Conservation (phyloP, 768 basidiomycete species). For the Trametes meyenii region DNA sequence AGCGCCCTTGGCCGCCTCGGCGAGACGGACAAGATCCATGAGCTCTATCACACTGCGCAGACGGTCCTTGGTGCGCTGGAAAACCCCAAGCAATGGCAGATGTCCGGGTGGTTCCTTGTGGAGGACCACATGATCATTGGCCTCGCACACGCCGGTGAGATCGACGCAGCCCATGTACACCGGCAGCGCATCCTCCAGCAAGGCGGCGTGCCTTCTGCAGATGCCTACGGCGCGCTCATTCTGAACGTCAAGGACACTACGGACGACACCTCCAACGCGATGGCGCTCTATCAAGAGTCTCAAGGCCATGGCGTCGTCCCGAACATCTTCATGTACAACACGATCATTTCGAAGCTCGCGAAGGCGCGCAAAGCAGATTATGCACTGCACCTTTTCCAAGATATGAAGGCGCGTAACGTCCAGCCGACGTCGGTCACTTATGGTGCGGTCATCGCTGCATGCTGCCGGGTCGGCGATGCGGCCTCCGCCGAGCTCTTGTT, state of each 20-base stretch:
- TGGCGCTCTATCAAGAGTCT: slow-evolving; percentile 82
- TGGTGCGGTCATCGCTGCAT: slow-evolving; percentile 91
- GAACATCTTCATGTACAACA: slow-evolving; percentile 93
- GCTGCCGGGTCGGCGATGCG: slow-evolving; percentile 90
- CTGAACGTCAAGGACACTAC: slow-evolving; percentile 90
- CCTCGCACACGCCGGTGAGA: slow-evolving; percentile 76
- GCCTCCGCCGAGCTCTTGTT: slow-evolving; percentile 82
- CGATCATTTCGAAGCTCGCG: slow-evolving; percentile 93
- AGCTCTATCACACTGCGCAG: slow-evolving; percentile 73
- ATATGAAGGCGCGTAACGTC: slow-evolving; percentile 73
- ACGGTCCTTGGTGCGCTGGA: slow-evolving; percentile 51
- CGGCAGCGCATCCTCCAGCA: slow-evolving; percentile 75
- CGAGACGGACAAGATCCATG: slow-evolving; percentile 60
- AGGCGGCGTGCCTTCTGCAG: slow-evolving; percentile 78
- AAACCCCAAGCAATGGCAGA: slow-evolving; percentile 49
- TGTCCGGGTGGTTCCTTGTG: slow-evolving; percentile 68
- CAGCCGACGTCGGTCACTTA: slow-evolving; percentile 87
- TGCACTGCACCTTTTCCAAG: slow-evolving; percentile 83
- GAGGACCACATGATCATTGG: slow-evolving; percentile 93
- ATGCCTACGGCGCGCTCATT: slow-evolving; percentile 92
- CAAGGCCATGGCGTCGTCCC: slow-evolving; percentile 67
- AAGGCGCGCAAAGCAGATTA: slow-evolving; percentile 93
- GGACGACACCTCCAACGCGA: slow-evolving; percentile 88
- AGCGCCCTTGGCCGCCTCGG: slow-evolving; percentile 65
- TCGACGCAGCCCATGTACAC: slow-evolving; percentile 81